These are phyloP conservation scores for Alternaria sp. DNA, from an alignment of 2,329 filamentous ascomycete species.

Conservation along the genomic window DNA sequence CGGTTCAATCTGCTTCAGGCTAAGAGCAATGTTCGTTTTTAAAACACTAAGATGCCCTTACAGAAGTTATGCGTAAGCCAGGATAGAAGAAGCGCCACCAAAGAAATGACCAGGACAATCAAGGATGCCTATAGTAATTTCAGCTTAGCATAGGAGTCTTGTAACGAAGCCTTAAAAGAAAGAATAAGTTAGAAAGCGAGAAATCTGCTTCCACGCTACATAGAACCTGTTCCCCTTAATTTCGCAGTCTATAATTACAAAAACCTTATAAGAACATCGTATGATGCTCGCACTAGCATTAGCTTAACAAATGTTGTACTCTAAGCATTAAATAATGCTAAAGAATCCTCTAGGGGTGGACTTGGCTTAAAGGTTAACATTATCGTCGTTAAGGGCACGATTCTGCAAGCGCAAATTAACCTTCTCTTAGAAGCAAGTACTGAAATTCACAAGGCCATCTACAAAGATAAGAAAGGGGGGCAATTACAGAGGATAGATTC, in stretches of 20 bases:
- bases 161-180: slow-evolving; percentile 15
- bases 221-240: slow-evolving; percentile 19
- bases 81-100: slow-evolving; percentile 14
- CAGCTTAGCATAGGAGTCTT: slow-evolving; percentile 1
- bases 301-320: slow-evolving; percentile 7
- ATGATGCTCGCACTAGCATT: slow-evolving; percentile 14
- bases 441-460: slow-evolving; percentile 2
- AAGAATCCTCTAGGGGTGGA: slow-evolving; percentile 7
- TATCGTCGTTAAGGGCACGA: slow-evolving; percentile 3
- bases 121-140: slow-evolving; percentile 13
- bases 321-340: slow-evolving; percentile 10
- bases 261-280: slow-evolving; percentile 18
- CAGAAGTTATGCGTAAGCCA: background rate
- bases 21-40: background rate
- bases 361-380: slow-evolving; percentile 12
- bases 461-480: background rate
- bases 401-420: background rate
- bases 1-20: background rate
- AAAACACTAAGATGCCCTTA: slow-evolving; percentile 1
- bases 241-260: slow-evolving; percentile 21
- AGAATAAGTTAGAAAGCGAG: slow-evolving; percentile 19
- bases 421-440: slow-evolving; percentile 8
- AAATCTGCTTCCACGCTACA: slow-evolving; percentile 17
- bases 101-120: slow-evolving; percentile 16
- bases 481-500: background rate